Evolutionary conservation across 2,329 filamentous ascomycete species (phyloP), one percentile per base, ranked within the genome.

Genomic region (Trichoderma sp.): DNA sequence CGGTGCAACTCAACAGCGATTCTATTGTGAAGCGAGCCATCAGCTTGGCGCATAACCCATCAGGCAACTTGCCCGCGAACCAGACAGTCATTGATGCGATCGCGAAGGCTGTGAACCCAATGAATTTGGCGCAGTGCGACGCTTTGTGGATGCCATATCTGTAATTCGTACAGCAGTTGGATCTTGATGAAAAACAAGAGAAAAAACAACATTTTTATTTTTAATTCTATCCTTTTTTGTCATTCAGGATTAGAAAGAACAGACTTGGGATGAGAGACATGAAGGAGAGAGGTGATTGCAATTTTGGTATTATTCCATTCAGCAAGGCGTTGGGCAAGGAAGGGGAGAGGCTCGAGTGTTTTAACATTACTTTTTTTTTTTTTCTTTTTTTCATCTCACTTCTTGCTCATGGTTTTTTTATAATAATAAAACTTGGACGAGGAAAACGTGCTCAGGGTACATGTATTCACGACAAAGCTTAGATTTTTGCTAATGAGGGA

Each of bases 61-160:
- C 89, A 37, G 90, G 92, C 72, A 95, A 94, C 77, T 82, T 99
- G 74, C 96, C 96, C 7, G 95, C 95, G 29, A 97, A 97, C 80
- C 96, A 99, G 85, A 98, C 95, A 52, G 93, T 97, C 35, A 95
- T 99, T 76, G 96, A 99, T 81, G 82, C 96, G 71, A 92, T 99
- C 71, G 92, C 92, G n/a, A 91, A 91, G 82, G 94, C 95, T 1
- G 94, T 97, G 19, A 96, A 97, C 81, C 96, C 96, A 1, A 89
- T 92, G 83, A 94, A 96, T 79, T 80, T 99, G 80, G 91, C 92
- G 56, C 88, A 92, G 80, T 94, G 92, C 76, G 96, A 99, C 84
- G 90, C 94, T 70, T 83, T 99, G 75, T 99, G 96, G 94, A 98
- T 98, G 95, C 91, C 93, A 29, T 99, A 97, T 83, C 83, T 98